Conservation (phyloP, 208 protist genomes). For the Trypanosoma cruzi region DNA sequence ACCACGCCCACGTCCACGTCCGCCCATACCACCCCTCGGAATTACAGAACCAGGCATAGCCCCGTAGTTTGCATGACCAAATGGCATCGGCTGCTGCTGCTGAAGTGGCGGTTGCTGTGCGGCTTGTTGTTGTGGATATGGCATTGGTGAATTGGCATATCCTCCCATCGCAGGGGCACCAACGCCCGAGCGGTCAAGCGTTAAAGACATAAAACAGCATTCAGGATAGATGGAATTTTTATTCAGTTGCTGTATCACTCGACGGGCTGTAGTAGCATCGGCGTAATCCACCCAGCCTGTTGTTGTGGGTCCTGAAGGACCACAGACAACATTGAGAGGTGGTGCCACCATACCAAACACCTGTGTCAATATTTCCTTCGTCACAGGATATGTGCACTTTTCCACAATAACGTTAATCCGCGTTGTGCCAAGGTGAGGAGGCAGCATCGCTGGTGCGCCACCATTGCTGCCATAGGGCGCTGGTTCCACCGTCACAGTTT, state of each 20-base stretch:
- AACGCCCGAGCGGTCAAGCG: constrained; percentile 15
- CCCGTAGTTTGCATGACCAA: constrained; percentile 27
- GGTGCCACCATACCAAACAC: constrained; percentile 81
- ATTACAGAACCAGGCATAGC: constrained; percentile 24
- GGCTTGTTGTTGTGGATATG: constrained; percentile 21
- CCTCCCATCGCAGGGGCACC: constrained; percentile 11
- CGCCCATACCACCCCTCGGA: constrained; percentile 20
- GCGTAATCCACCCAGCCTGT: constrained; percentile 75
- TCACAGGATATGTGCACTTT: constrained; percentile 86
- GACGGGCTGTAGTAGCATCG: constrained; percentile 52
- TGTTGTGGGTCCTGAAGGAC: constrained; percentile 62
- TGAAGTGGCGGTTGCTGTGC: constrained; percentile 25
- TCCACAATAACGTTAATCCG: constrained; percentile 80
- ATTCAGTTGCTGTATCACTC: constrained; percentile 68
- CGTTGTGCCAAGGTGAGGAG: constrained; percentile 10
- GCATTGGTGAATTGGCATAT: constrained; percentile 15
- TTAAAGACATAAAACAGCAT: constrained; percentile 80
- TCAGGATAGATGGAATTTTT: constrained; percentile 84
- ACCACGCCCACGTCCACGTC: constrained; percentile 29
- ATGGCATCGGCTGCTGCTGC: constrained; percentile 26
- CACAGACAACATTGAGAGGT: constrained; percentile 63
- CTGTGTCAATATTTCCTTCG: constrained; percentile 66
- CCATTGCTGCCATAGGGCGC: constrained; percentile 8
- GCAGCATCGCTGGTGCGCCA: constrained; percentile 12
- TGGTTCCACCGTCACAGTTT: constrained; percentile 60